Base-by-base conservation (phyloP, 805 yeast species). In the Zygotorulaspora chibaensis region DNA sequence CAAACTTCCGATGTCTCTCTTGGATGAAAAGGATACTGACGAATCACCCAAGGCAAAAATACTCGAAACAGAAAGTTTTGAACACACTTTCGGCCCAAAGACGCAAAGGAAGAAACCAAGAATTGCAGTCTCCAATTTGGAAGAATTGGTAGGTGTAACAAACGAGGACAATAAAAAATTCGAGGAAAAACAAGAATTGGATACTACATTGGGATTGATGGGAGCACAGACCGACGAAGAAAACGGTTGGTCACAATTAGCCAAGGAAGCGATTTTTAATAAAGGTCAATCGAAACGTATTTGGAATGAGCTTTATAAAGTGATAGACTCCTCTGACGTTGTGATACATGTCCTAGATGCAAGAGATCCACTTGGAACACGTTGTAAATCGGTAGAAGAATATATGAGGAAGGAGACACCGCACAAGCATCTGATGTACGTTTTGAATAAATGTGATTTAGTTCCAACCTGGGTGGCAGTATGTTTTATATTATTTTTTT, bases 381-480 rank as follows among this genome's bases (percentile, higher is more conserved):
- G 98, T 57, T 91, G 99, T 75, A 83, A 76, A 57, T 78, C 95
- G 2, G 96, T 91, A 45, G 97, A 93, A 68, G 89, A 88, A 61
- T 90, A 88, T 65, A 87, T 91, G 66, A 80, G 77, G 58, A 91
- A 87, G 55, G 99, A 91, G 70, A 89, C 95, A 62, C 87, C 98
- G 11, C 99, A 93, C 66, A 91, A 91, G 71, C 99, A 93, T 75
- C 75, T 91, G 72, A 84, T 91, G 56, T 90, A 84, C 65, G 96
- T 93, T 46, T 73, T 91, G 70, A 91, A 91, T 79, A 91, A 91
- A 76, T 90, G 97, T 79, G 99, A 91, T 75, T 80, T 91, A 62
- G 96, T 91, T 42, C 99, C 99, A 53, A 91, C 96, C 38, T 91
- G 98, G 97, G 97, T 88, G 62, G 97, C 98, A 61, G 98, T 90